phyloP scores from a whole-genome alignment of 2,329 filamentous ascomycete genomes.

The Cladosporium cucumerinum region DNA sequence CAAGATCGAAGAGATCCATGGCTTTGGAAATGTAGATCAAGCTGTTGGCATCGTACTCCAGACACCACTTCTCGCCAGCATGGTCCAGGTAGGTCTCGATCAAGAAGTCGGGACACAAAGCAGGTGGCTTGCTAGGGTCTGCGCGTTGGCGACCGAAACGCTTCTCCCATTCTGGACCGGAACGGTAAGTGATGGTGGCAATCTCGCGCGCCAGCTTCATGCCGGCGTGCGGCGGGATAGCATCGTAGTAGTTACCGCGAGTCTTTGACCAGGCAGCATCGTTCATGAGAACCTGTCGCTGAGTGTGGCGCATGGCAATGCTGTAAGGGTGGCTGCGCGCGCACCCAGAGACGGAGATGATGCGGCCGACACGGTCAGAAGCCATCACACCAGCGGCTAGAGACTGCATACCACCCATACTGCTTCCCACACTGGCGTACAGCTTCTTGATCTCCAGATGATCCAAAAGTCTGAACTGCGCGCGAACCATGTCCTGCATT shows the following conservation, averaged over 20 bases:
- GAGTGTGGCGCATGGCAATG: slow-evolving; percentile 97
- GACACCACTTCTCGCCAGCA: slow-evolving; percentile 95
- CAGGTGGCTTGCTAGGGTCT: slow-evolving; percentile 80
- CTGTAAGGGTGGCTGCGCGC: slow-evolving; percentile 94
- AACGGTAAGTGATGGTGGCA: slow-evolving; percentile 94
- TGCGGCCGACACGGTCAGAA: slow-evolving; percentile 72
- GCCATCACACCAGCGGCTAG: slow-evolving; percentile 82
- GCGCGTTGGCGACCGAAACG: slow-evolving; percentile 85
- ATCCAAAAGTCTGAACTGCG: slow-evolving; percentile 87
- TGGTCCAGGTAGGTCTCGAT: slow-evolving; percentile 99
- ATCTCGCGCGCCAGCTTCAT: slow-evolving; percentile 99
- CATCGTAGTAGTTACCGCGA: slow-evolving; percentile 81
- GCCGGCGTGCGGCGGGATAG: slow-evolving; percentile 84
- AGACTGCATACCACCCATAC: slow-evolving; percentile 98
- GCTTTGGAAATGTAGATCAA: slow-evolving; percentile 95
- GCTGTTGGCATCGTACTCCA: slow-evolving; percentile 95
- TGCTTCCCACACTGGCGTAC: slow-evolving; percentile 89
- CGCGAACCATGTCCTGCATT: slow-evolving; percentile 95
- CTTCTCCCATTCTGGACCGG: slow-evolving; percentile 95
- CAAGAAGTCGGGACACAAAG: slow-evolving; percentile 93
- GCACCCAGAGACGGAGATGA: slow-evolving; percentile 90
- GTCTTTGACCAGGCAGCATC: slow-evolving; percentile 82
- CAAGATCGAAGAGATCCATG: slow-evolving; percentile 97
- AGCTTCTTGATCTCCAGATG: slow-evolving; percentile 70
- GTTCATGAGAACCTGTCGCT: slow-evolving; percentile 98